Percentiles rank a stretch among this genome's conserved stretches.
phyloP scores from a whole-genome alignment of 192 early-diverging fungal species.

The Backusella australiensis region DNA sequence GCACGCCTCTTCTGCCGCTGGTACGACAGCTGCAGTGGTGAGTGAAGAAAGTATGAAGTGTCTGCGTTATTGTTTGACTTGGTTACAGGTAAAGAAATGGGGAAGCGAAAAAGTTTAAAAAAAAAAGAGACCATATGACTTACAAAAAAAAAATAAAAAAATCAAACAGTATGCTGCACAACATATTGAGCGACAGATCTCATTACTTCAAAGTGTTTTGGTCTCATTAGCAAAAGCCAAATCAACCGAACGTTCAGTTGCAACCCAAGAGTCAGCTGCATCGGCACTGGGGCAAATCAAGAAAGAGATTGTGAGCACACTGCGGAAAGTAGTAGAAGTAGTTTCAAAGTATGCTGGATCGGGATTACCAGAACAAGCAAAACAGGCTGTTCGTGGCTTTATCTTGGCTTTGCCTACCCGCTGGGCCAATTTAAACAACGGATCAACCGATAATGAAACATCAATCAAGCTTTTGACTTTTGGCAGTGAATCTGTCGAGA shows the following conservation, averaged over 20 bases:
- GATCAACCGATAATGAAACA: conserved; percentile 23
- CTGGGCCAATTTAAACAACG: conserved; percentile 55
- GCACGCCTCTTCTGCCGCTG: conserved; percentile 55
- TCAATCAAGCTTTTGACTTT: conserved; percentile 57
- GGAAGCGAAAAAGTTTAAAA: neutral
- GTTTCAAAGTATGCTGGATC: conserved; percentile 84
- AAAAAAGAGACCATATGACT: neutral
- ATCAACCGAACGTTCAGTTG: conserved; percentile 9
- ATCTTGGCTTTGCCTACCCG: conserved; percentile 80
- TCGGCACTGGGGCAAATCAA: conserved; percentile 57
- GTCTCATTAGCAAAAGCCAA: conserved; percentile 37
- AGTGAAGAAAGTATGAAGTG: conserved; percentile 87
- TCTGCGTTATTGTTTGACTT: conserved; percentile 85
- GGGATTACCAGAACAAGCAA: conserved; percentile 82
- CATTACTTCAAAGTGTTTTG: conserved; percentile 56
- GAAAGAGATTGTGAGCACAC: conserved; percentile 79
- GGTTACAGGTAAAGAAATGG: conserved; percentile 57
- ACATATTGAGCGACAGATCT: conserved; percentile 69
- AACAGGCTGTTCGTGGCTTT: conserved; percentile 76
- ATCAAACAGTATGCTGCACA: conserved; percentile 65
- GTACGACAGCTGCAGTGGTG: conserved; percentile 70
- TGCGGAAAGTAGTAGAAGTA: conserved; percentile 84
- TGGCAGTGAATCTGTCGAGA: conserved; percentile 65
- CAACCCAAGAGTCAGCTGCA: conserved; percentile 28
- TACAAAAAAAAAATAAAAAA: neutral